phyloP scores from a whole-genome alignment of 2,329 filamentous ascomycete genomes.

The Bertia moriformis region DNA sequence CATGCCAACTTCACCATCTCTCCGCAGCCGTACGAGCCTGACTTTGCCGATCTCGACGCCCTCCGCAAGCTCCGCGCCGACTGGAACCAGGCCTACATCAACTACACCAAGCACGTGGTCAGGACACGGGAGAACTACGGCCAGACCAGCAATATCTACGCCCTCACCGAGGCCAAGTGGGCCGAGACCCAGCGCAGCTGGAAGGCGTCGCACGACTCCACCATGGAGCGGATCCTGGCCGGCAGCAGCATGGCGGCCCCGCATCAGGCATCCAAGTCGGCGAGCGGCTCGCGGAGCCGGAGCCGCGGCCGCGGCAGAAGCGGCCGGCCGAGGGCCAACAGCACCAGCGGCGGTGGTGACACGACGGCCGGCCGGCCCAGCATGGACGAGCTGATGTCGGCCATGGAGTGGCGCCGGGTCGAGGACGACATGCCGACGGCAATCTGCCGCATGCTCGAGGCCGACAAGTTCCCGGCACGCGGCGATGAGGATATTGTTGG shows the following conservation, averaged over 20 bases:
- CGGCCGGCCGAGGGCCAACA: constrained; percentile 23
- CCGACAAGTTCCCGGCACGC: not conserved
- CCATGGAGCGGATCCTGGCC: too few species aligned
- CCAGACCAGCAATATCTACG: not conserved
- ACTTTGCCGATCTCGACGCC: not conserved
- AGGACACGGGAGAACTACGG: not conserved
- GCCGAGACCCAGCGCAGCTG: not conserved
- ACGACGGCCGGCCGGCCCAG: constrained; percentile 68
- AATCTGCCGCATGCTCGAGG: not conserved
- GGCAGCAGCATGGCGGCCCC: too few species aligned
- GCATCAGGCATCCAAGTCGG: constrained; percentile 8
- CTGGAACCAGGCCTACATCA: not conserved
- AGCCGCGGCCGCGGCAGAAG: constrained; percentile 22
- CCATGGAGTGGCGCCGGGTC: constrained; percentile 43
- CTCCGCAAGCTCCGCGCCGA: not conserved
- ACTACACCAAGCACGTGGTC: not conserved
- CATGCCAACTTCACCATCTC: constrained; percentile 1
- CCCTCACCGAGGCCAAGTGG: not conserved
- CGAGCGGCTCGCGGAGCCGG: constrained; percentile 18
- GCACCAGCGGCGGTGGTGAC: constrained; percentile 37
- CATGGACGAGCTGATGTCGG: not conserved
- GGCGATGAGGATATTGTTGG: constrained; percentile 1
- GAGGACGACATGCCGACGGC: constrained; percentile 15
- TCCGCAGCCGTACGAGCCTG: not conserved
- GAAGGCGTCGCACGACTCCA: not conserved